Evolutionary conservation across 2,329 filamentous ascomycete species (phyloP), one percentile per base, ranked within the genome.

Genomic region (Cryphonectria parasitica): DNA sequence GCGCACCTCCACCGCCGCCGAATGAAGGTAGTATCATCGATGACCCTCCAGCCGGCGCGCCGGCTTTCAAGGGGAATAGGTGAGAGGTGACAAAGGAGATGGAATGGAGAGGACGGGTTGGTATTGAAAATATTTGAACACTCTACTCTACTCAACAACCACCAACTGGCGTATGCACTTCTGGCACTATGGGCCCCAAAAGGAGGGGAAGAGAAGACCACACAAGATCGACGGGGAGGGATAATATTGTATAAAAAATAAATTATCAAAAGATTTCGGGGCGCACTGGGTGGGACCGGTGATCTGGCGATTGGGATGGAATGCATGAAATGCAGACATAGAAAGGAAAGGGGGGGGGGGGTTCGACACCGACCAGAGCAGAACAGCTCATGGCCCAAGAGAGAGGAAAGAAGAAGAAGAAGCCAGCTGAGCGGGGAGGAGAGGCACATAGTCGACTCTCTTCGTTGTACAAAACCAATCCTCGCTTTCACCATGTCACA

Each of bases 1-100:
- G 86, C 76, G 84, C 89, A 22, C 89, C 90, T 68, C 85, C 88
- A 43, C 87, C 87, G 54, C 84, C 86, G 72, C 84, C 84, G 31
- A 78, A 80, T 56, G 82, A 83, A 78, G 79, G 81, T 34, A 83
- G 85, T 72, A 63, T 28, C 19, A 17, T 28, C n/a, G 78, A 79
- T 3, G 78, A 52, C n/a, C 41, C 58, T 6, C 79, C 80, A 25
- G 34, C 67, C 5, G 66, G 73, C 3, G 62, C 73, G 62, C 81
- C 82, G 39, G 81, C 82, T 10, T 83, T 82, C 73, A 76, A 76
- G 73, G 74, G 75, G 66, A 73, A 77, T 45, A 65, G 65, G 66
- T 73, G 62, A 76, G 62, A 76, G 67, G 72, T 75, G 58, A 41
- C 39, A 43, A 63, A 45, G 62, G 54, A 56, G 28, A 58, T 5